A percentile compares a stretch with the other conserved stretches of the same genome.
Conservation (phyloP, 805 yeast species). For the Komagataella ulmi region DNA sequence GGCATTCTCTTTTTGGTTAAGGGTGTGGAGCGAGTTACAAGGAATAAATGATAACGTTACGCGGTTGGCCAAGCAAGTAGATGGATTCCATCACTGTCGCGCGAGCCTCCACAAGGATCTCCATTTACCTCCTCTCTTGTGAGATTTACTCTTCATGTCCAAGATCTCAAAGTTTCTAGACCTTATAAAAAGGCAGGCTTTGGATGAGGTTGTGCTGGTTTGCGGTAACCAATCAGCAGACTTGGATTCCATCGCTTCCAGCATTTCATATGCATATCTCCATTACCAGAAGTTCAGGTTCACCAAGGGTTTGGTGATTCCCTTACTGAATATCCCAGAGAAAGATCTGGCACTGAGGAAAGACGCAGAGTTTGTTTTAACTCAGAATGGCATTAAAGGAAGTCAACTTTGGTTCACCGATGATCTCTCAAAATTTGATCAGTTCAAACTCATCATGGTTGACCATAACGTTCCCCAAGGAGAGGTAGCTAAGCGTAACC, state of each 20-base stretch:
- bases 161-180: neutral
- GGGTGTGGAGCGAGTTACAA: too few species aligned
- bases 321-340: conserved; percentile 61
- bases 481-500: conserved; percentile 16
- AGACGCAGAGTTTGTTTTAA: conserved; percentile 50
- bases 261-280: conserved; percentile 61
- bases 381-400: conserved; percentile 28
- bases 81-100: neutral
- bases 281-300: conserved; percentile 19
- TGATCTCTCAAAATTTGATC: conserved; percentile 30
- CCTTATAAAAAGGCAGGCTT: neutral
- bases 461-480: conserved; percentile 73
- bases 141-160: neutral
- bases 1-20: conserved; percentile 37
- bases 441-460: conserved; percentile 44
- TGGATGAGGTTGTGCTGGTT: neutral
- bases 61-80: neutral
- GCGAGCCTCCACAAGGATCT: neutral
- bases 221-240: conserved; percentile 19
- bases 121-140: too few species aligned
- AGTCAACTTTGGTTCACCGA: conserved; percentile 50
- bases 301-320: conserved; percentile 27
- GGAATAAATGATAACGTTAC: neutral
- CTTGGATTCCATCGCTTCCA: conserved; percentile 74
- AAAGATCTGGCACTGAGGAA: conserved; percentile 56